phyloP scores from a whole-genome alignment of 1,139 yeast genomes.

The Lodderomyces metapsilosis region DNA sequence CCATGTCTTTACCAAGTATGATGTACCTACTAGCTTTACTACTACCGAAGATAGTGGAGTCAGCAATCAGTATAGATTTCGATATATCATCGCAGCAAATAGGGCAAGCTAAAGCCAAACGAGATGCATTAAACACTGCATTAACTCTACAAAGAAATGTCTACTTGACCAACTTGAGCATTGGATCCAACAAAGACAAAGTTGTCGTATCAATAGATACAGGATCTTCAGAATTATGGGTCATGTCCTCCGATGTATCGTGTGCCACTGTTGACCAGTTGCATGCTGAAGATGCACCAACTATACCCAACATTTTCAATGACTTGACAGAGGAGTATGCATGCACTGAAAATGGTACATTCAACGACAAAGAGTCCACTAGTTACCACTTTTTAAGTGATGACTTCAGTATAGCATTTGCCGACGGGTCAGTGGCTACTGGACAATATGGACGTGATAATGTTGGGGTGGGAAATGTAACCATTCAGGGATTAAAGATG shows the following conservation, averaged over 20 bases:
- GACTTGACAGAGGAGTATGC: slow-evolving; percentile 9
- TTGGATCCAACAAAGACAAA: slow-evolving; percentile 32
- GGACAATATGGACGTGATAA: slow-evolving; percentile 67
- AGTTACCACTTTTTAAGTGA: slow-evolving; percentile 6
- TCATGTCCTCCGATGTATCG: slow-evolving; percentile 15
- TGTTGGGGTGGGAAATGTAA: slow-evolving; percentile 16
- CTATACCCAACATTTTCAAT: slow-evolving; percentile 10
- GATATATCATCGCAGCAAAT: neutral
- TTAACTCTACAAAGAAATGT: slow-evolving; percentile 4
- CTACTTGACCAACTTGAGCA: slow-evolving; percentile 40
- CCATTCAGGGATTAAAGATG: slow-evolving; percentile 42
- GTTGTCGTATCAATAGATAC: slow-evolving; percentile 41
- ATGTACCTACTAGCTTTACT: neutral
- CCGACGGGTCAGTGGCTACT: slow-evolving; percentile 33
- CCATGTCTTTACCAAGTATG: neutral
- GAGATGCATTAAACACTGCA: neutral
- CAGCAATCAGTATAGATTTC: neutral
- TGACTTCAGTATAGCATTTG: slow-evolving; percentile 35
- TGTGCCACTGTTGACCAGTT: slow-evolving; percentile 38
- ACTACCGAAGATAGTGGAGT: neutral
- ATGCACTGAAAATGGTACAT: slow-evolving; percentile 14
- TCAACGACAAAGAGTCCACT: slow-evolving; percentile 9
- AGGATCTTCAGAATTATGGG: slow-evolving; percentile 48
- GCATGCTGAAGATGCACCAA: slow-evolving; percentile 6
- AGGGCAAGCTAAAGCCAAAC: neutral